Base-by-base conservation (phyloP, 2,329 filamentous ascomycete species). In the Colletotrichum graminicola region DNA sequence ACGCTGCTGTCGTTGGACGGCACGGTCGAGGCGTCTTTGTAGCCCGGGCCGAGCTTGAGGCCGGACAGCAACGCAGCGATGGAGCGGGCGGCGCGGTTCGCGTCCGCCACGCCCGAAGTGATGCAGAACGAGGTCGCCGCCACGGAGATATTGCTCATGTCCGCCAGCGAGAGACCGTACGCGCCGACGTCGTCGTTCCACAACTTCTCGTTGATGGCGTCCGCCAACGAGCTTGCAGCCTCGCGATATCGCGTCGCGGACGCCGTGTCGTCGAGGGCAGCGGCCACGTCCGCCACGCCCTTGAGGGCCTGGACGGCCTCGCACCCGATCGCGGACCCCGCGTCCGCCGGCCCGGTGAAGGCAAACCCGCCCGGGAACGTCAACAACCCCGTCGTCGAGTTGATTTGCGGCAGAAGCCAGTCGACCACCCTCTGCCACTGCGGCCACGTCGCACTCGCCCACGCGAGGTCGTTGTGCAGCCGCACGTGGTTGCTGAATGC, bases 1-100 rank as follows among this genome's bases (percentile, higher is more conserved):
- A 77, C 78, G 45, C 78, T 78, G 63, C 1, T 83, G 81, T 55
- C 62, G n/a, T 67, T 45, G 14, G 71, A 51, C 2, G 67, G 66
- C 1, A 68, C 66, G 1, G 39, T 63, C 4, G 75, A 74, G 39
- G 36, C 45, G 62, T 77, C 75, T 36, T 71, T 74, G 68, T 75
- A 77, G 1, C 76, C 75, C 2, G 73, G 72, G 2, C 56, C 54
- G 1, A 76, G 72, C 36, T 21, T 39, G 5, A 77, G 52, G 2
- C n/a, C 16, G 6, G 65, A 60, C 1, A 75, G 49, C 1, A 74
- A 43, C 1, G 71, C 71, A 6, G 56, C 62, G 26, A 76, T 61
- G 18, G 72, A 67, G 1, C 67, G 66, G 3, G 59, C 55, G 8
- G 73, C 41, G 5, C 62, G 74, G 3, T 47, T 55, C 2, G 52